A percentile compares a stretch with the other conserved stretches of the same genome.
Evolutionary conservation across 179 eudicot species (phyloP).

Genomic region (Nepenthes alata): DNA sequence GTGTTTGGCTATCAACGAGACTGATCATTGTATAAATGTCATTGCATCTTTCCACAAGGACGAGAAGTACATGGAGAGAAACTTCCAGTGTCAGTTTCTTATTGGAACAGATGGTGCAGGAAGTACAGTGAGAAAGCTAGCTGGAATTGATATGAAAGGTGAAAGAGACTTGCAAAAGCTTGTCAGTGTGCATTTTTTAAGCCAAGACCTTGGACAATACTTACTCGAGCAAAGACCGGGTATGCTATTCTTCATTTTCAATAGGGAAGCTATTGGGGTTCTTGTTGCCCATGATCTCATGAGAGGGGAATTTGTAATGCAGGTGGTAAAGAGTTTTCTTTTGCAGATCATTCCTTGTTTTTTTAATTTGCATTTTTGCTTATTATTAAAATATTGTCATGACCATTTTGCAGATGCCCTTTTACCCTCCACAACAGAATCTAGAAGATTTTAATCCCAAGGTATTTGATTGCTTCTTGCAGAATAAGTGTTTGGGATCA

Average conservation of each 20-base stretch:
- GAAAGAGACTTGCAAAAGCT: conserved; percentile 79
- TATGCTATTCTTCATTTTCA: conserved; percentile 87
- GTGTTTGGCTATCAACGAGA: conserved; percentile 35
- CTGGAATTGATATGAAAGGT: conserved; percentile 60
- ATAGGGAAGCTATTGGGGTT: conserved; percentile 86
- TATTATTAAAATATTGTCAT: not conserved
- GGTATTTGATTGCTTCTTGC: conserved; percentile 30
- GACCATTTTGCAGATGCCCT: conserved; percentile 48
- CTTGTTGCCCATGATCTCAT: conserved; percentile 92
- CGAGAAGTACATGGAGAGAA: conserved; percentile 36
- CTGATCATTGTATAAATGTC: conserved; percentile 41
- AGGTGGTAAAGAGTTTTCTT: conserved; percentile 29
- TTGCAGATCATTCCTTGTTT: not conserved
- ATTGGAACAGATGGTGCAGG: conserved; percentile 87
- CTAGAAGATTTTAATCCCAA: conserved; percentile 59
- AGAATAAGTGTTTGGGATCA: not conserved
- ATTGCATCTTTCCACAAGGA: conserved; percentile 40
- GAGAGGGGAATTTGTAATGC: conserved; percentile 87
- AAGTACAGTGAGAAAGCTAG: conserved; percentile 65
- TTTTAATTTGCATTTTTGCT: not conserved
- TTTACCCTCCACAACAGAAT: conserved; percentile 89
- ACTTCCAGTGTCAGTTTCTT: conserved; percentile 52
- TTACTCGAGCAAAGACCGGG: conserved; percentile 75
- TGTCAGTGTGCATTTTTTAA: conserved; percentile 71
- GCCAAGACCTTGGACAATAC: conserved; percentile 63